A percentile compares a stretch with the other conserved stretches of the same genome.
Evolutionary conservation across 1,284 basidiomycete species (phyloP).

Genomic region (Leucoagaricus sp.): DNA sequence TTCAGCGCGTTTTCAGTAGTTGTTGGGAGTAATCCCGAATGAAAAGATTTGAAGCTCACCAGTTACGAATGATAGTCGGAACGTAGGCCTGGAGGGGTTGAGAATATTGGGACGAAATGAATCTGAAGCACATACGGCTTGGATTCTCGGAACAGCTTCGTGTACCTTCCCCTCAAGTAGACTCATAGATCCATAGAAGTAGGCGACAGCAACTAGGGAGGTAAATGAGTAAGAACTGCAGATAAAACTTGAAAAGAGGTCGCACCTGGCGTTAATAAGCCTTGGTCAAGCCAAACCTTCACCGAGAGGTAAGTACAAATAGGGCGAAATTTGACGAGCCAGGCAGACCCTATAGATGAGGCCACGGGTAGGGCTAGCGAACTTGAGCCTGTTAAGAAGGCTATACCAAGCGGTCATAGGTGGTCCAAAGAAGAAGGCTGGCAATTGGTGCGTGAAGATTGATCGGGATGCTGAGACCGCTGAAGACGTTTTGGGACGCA

Average conservation of each 20-base stretch:
- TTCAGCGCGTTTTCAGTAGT: conserved; percentile 26
- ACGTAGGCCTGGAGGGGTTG: conserved; percentile 53
- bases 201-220: conserved; percentile 60
- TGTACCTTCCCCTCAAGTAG: conserved; percentile 68
- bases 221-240: neutral
- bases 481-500: conserved; percentile 23
- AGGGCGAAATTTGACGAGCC: neutral
- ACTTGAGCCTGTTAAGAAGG: conserved; percentile 63
- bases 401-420: conserved; percentile 72
- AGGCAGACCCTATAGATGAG: conserved; percentile 59
- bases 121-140: conserved; percentile 41
- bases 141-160: conserved; percentile 57
- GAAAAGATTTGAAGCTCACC: conserved; percentile 45
- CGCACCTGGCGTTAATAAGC: conserved; percentile 62
- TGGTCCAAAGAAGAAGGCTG: conserved; percentile 73
- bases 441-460: neutral
- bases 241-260: conserved; percentile 20
- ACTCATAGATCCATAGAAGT: conserved; percentile 78
- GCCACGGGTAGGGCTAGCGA: conserved; percentile 55
- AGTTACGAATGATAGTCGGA: conserved; percentile 73
- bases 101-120: neutral
- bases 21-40: neutral
- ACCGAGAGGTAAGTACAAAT: conserved; percentile 10
- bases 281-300: conserved; percentile 77
- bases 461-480: neutral